These are phyloP conservation scores for Daldinia loculata DNA, from an alignment of 495 filamentous ascomycete genomes.

Conservation along the genomic window DNA sequence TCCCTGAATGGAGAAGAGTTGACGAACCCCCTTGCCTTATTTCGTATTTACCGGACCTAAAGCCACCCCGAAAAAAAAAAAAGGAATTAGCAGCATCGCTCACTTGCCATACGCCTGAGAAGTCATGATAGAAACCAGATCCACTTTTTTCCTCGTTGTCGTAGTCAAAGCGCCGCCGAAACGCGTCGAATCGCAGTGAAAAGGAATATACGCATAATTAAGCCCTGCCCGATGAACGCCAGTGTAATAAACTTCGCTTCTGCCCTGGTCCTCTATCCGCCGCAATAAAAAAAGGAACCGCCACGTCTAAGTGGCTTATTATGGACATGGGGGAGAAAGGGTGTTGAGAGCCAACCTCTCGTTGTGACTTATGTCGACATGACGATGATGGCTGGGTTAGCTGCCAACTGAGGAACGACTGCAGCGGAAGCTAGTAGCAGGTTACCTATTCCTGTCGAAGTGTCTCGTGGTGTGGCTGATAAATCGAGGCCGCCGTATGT, in stretches of 20 bases:
- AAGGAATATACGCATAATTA: constrained; percentile 24
- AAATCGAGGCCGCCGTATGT: not conserved
- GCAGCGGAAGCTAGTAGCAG: not conserved
- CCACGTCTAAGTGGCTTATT: not conserved
- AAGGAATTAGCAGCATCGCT: constrained; percentile 28
- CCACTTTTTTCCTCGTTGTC: constrained; percentile 16
- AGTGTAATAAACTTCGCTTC: constrained; percentile 7
- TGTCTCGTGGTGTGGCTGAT: not conserved
- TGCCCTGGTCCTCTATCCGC: constrained; percentile 13
- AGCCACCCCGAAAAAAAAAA: constrained; percentile 13
- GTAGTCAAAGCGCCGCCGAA: constrained; percentile 21
- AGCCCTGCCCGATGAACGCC: constrained; percentile 31
- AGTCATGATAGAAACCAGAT: constrained; percentile 17
- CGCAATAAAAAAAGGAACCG: not conserved
- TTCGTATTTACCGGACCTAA: constrained; percentile 22
- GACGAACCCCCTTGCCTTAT: constrained; percentile 7
- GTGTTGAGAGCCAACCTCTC: not conserved
- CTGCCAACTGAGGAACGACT: not conserved
- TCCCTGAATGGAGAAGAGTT: constrained; percentile 1
- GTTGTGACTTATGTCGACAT: not conserved
- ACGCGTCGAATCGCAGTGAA: constrained; percentile 23
- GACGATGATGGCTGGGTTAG: not conserved
- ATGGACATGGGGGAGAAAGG: not conserved
- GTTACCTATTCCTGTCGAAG: not conserved
- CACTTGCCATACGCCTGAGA: constrained; percentile 40